A percentile compares a stretch with the other conserved stretches of the same genome.
These are phyloP conservation scores for Gloeopeniophorella convolvens DNA, from an alignment of 768 basidiomycete species.

Conservation along the genomic window DNA sequence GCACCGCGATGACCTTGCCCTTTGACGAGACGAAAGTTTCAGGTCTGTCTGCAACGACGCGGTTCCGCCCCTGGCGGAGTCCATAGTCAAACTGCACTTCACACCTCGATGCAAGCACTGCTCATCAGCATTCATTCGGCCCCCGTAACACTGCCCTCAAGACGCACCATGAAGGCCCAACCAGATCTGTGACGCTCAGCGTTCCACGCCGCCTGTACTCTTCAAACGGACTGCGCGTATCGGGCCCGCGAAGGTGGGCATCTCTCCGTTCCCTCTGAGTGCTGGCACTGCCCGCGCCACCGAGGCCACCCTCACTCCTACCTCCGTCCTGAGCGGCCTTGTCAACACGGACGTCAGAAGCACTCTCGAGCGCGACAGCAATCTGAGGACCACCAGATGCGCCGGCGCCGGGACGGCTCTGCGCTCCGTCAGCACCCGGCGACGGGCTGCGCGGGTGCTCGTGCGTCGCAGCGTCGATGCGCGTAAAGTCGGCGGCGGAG, in stretches of 20 bases:
- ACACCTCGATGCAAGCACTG: slow-evolving; percentile 44
- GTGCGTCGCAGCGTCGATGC: slow-evolving; percentile 10
- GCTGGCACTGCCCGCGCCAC: background rate
- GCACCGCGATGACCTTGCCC: slow-evolving; percentile 57
- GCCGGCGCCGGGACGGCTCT: background rate
- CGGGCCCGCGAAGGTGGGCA: background rate
- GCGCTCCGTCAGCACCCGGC: background rate
- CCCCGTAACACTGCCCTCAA: background rate
- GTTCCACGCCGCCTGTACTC: background rate
- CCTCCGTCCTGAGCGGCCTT: background rate
- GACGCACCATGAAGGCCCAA: slow-evolving; percentile 20
- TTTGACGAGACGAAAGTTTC: slow-evolving; percentile 45
- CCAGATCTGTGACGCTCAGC: slow-evolving; percentile 20
- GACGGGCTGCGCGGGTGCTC: background rate
- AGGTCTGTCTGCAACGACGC: slow-evolving; percentile 46
- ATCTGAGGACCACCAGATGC: slow-evolving; percentile 17
- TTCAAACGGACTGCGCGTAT: slow-evolving; percentile 14
- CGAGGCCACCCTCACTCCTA: background rate
- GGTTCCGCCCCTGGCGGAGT: slow-evolving; percentile 49
- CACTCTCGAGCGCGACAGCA: slow-evolving; percentile 7
- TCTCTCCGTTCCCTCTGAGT: background rate
- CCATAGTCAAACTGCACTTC: slow-evolving; percentile 77
- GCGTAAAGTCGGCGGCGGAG: slow-evolving; percentile 12
- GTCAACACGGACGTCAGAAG: slow-evolving; percentile 13
- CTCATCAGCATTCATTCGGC: background rate